Percentiles rank a stretch among this genome's conserved stretches.
These are phyloP conservation scores for Pichia exigua DNA, from an alignment of 805 yeast species.

Conservation along the genomic window DNA sequence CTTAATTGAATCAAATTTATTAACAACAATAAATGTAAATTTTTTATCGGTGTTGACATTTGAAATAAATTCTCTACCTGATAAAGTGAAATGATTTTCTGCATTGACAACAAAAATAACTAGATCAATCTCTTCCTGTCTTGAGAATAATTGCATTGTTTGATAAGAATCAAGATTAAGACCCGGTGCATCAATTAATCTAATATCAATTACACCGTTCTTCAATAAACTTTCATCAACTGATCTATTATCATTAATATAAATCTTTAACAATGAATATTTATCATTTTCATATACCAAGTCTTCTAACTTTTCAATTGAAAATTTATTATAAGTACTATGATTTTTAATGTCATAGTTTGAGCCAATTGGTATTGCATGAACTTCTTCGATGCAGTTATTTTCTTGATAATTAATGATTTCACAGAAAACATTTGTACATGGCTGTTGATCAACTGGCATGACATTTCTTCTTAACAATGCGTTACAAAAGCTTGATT, in stretches of 20 bases:
- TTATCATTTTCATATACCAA: slow-evolving; percentile 69
- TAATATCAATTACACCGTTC: slow-evolving; percentile 88
- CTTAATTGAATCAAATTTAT: slow-evolving; percentile 78
- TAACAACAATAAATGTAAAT: slow-evolving; percentile 88
- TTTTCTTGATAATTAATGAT: slow-evolving; percentile 79
- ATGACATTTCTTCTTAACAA: slow-evolving; percentile 65
- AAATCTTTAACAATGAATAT: slow-evolving; percentile 69
- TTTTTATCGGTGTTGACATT: slow-evolving; percentile 88
- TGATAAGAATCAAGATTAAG: slow-evolving; percentile 87
- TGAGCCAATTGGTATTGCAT: slow-evolving; percentile 64
- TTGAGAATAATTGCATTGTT: slow-evolving; percentile 88
- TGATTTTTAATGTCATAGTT: slow-evolving; percentile 50
- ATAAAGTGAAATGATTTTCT: slow-evolving; percentile 88
- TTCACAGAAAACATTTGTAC: slow-evolving; percentile 94
- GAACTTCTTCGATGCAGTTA: slow-evolving; percentile 77
- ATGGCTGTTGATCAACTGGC: slow-evolving; percentile 97
- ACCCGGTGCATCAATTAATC: slow-evolving; percentile 96
- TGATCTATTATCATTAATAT: slow-evolving; percentile 68
- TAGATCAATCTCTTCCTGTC: slow-evolving; percentile 95
- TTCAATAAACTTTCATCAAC: slow-evolving; percentile 62
- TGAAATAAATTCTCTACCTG: slow-evolving; percentile 89
- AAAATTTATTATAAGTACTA: slow-evolving; percentile 52
- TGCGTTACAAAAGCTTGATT: slow-evolving; percentile 92
- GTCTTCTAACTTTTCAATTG: slow-evolving; percentile 50
- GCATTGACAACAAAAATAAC: slow-evolving; percentile 95